A percentile compares a stretch with the other conserved stretches of the same genome.
phyloP scores from a whole-genome alignment of 345 rosid species.

The Eucalyptus curtisii region DNA sequence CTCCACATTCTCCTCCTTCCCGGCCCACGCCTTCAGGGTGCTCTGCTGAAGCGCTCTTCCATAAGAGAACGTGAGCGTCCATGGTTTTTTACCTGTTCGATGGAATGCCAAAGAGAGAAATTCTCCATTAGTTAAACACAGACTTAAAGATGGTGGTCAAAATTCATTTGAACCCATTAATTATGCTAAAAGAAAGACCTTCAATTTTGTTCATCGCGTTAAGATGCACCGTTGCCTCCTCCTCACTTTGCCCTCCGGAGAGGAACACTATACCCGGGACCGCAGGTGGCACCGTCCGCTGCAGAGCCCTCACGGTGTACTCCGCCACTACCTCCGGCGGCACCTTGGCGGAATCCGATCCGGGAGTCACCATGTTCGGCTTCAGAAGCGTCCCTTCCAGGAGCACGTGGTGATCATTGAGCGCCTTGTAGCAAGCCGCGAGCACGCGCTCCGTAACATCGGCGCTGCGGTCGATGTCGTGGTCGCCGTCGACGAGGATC shows the following conservation, averaged over 20 bases:
- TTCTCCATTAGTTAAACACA: background rate
- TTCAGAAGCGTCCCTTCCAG: slow-evolving; percentile 10
- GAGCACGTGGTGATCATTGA: slow-evolving; percentile 6
- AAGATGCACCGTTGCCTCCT: slow-evolving; percentile 9
- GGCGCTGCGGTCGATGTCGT: background rate
- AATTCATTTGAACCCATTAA: background rate
- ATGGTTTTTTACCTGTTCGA: slow-evolving; percentile 2
- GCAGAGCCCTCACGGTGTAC: slow-evolving; percentile 3
- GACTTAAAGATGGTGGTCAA: background rate
- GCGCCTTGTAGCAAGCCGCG: slow-evolving; percentile 6
- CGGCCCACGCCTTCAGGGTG: slow-evolving; percentile 10
- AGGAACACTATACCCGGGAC: slow-evolving; percentile 9
- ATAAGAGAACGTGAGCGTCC: slow-evolving; percentile 3
- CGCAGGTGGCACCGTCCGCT: slow-evolving; percentile 5
- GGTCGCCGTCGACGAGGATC: slow-evolving; percentile 8
- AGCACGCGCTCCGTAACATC: slow-evolving; percentile 6
- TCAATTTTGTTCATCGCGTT: slow-evolving; percentile 6
- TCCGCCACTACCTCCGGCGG: background rate
- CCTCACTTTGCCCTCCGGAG: slow-evolving; percentile 14
- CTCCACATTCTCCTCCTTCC: slow-evolving; percentile 2
- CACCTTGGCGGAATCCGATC: slow-evolving; percentile 2
- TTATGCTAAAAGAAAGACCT: background rate
- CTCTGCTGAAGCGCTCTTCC: slow-evolving; percentile 12
- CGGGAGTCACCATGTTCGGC: slow-evolving; percentile 11
- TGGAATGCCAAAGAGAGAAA: background rate